A percentile compares a stretch with the other conserved stretches of the same genome.
phyloP scores from a whole-genome alignment of 768 basidiomycete genomes.

The Panaeolus cyanescens region DNA sequence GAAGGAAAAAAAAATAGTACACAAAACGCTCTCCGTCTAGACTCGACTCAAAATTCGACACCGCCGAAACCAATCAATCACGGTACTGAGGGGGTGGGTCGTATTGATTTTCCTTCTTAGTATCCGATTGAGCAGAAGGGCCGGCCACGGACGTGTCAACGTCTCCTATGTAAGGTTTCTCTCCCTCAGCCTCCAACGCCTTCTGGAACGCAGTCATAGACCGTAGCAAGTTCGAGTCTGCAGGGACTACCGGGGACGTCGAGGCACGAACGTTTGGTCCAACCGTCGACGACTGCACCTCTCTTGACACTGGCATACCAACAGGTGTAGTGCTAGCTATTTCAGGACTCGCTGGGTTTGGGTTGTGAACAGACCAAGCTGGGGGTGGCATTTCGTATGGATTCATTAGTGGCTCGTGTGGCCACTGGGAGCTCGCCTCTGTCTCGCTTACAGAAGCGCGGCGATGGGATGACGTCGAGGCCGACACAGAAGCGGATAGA shows the following conservation, averaged over 20 bases:
- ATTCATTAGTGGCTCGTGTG: neutral
- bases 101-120: neutral
- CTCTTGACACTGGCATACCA: too few relatives aligned
- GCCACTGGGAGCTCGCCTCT: constrained; percentile 11
- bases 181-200: constrained; percentile 22
- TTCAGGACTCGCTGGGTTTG: neutral
- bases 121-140: neutral
- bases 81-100: neutral
- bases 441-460: constrained; percentile 16
- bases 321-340: too few relatives aligned
- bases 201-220: constrained; percentile 26
- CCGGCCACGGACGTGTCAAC: neutral
- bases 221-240: constrained; percentile 18
- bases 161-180: neutral
- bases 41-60: neutral
- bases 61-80: neutral
- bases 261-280: too few relatives aligned
- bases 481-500: neutral
- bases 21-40: neutral
- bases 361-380: constrained; percentile 6
- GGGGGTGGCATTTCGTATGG: constrained; percentile 11
- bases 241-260: neutral
- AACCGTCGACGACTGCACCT: too few relatives aligned
- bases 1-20: neutral
- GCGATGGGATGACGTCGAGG: constrained; percentile 11